phyloP scores from a whole-genome alignment of 768 basidiomycete species.

The Trametes cinnabarina region DNA sequence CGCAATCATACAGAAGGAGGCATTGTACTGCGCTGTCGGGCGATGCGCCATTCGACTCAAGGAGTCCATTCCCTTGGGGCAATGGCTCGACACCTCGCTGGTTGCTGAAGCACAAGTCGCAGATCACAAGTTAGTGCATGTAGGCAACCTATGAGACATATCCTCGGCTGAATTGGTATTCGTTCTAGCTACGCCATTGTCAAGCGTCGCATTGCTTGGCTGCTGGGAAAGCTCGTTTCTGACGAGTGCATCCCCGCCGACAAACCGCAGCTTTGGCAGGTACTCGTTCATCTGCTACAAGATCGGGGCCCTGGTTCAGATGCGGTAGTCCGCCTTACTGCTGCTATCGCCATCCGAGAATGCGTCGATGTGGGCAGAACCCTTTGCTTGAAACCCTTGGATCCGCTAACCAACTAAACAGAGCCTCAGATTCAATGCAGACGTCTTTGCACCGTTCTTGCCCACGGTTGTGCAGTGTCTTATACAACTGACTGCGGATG shows the following conservation, averaged over 20 bases:
- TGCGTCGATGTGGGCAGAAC: conserved; percentile 77
- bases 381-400: neutral
- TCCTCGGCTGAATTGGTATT: neutral
- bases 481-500: conserved; percentile 67
- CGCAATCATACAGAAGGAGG: conserved; percentile 75
- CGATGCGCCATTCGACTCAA: conserved; percentile 67
- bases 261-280: conserved; percentile 72
- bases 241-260: conserved; percentile 61
- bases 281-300: conserved; percentile 72
- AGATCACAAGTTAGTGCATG: conserved; percentile 52
- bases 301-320: conserved; percentile 73
- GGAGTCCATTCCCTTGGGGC: conserved; percentile 61
- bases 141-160: conserved; percentile 4
- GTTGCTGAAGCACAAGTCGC: conserved; percentile 55
- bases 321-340: conserved; percentile 81
- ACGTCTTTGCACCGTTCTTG: conserved; percentile 69
- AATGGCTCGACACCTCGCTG: conserved; percentile 66
- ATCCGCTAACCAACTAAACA: conserved; percentile 32
- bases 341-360: conserved; percentile 74
- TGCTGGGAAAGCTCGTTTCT: conserved; percentile 85
- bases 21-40: conserved; percentile 87
- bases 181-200: conserved; percentile 81
- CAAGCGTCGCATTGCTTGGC: conserved; percentile 93
- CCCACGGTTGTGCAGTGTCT: conserved; percentile 59
- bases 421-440: conserved; percentile 63